Conservation (phyloP, 140 eudicot genomes). For the Flaveria floridana region DNA sequence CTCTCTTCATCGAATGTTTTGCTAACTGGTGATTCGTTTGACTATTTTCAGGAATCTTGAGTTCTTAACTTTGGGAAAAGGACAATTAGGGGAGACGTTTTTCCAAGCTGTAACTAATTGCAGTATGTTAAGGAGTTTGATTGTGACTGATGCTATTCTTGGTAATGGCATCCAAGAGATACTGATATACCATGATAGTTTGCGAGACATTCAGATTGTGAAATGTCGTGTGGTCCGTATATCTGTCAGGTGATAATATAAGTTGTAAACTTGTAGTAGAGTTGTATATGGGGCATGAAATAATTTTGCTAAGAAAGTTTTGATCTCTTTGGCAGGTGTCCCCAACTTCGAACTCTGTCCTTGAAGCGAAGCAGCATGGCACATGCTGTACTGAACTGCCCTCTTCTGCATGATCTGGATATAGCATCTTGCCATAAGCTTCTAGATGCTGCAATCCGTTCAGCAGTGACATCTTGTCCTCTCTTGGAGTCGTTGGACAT, state of each 20-base stretch:
- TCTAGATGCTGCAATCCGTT: slow-evolving; percentile 94
- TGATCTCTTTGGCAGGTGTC: slow-evolving; percentile 60
- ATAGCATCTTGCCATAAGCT: slow-evolving; percentile 98
- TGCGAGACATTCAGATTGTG: slow-evolving; percentile 74
- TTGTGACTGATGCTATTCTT: slow-evolving; percentile 77
- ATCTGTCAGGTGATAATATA: slow-evolving; percentile 61
- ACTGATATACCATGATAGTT: slow-evolving; percentile 65
- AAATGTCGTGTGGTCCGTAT: slow-evolving; percentile 90
- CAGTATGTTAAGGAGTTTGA: slow-evolving; percentile 64
- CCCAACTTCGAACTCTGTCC: slow-evolving; percentile 81
- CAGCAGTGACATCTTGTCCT: slow-evolving; percentile 83
- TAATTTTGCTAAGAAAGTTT: slow-evolving; percentile 27
- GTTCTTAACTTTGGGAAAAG: slow-evolving; percentile 75
- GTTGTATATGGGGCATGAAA: slow-evolving; percentile 7
- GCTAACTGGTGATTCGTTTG: slow-evolving; percentile 26
- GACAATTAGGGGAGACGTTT: slow-evolving; percentile 77
- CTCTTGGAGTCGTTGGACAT: slow-evolving; percentile 84
- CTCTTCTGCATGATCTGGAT: slow-evolving; percentile 79
- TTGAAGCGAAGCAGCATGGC: slow-evolving; percentile 96
- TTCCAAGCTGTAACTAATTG: slow-evolving; percentile 76
- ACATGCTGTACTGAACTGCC: slow-evolving; percentile 83
- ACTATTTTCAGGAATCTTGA: slow-evolving; percentile 69
- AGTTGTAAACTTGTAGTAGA: not conserved
- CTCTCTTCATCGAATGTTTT: not conserved
- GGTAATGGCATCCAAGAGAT: slow-evolving; percentile 88